These are phyloP conservation scores for Sphagnum contortum DNA, from an alignment of 225 moss, liverwort and hornwort genomes.

Conservation along the genomic window DNA sequence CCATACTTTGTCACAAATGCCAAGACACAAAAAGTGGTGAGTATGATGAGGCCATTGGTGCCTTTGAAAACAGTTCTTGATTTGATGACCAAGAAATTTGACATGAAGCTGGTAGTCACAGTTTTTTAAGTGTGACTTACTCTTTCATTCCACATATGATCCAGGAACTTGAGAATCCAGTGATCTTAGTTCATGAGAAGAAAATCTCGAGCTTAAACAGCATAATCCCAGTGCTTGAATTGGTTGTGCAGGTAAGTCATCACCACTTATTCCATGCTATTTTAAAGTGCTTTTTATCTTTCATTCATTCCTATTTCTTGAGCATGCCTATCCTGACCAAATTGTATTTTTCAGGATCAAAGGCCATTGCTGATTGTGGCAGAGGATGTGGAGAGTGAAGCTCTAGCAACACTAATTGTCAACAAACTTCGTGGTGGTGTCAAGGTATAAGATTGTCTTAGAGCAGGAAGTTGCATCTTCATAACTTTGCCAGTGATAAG, in stretches of 20 bases:
- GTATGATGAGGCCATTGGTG: neutral
- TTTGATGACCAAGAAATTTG: too few relatives aligned
- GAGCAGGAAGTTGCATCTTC: too few relatives aligned
- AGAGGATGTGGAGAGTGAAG: slow-evolving; percentile 49
- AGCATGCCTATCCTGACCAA: too few relatives aligned
- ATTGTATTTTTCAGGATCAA: slow-evolving; percentile 21
- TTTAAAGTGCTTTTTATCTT: neutral
- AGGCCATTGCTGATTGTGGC: slow-evolving; percentile 47
- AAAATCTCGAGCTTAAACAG: slow-evolving; percentile 50
- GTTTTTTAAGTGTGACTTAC: too few relatives aligned
- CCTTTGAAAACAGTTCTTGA: too few relatives aligned
- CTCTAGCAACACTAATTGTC: slow-evolving; percentile 48
- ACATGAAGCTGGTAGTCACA: too few relatives aligned
- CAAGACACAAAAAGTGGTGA: slow-evolving; percentile 44
- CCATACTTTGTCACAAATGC: slow-evolving; percentile 43
- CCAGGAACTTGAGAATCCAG: slow-evolving; percentile 51
- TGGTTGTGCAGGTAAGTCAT: slow-evolving; percentile 37
- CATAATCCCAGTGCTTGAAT: slow-evolving; percentile 52
- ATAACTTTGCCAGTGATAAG: too few relatives aligned
- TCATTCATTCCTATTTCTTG: neutral
- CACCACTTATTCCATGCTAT: too few relatives aligned
- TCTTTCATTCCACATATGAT: neutral
- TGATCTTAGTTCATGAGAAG: slow-evolving; percentile 50
- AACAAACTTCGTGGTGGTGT: slow-evolving; percentile 45
- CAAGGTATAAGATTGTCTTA: slow-evolving; percentile 14